A percentile compares a stretch with the other conserved stretches of the same genome.
phyloP scores from a whole-genome alignment of 2,329 filamentous ascomycete species.

The Dactylellina parvicollis region DNA sequence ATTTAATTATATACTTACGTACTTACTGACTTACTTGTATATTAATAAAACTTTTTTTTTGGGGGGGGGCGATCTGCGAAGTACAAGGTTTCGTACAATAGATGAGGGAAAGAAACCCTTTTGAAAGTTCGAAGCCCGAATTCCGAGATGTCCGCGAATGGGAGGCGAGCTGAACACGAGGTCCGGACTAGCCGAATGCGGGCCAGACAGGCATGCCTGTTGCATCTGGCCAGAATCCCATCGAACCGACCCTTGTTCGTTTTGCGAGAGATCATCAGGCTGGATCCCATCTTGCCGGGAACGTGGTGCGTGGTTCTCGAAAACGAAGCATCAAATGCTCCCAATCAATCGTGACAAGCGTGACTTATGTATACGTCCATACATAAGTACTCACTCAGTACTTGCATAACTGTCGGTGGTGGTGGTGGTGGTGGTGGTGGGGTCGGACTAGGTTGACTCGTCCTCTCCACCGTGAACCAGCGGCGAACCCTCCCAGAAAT shows the following conservation, averaged over 20 bases:
- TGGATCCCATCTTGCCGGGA: conserved; percentile 3
- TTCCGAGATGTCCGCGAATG: neutral
- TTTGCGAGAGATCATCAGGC: conserved; percentile 8
- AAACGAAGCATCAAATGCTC: no score
- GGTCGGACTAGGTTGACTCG: conserved; percentile 5
- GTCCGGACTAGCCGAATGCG: neutral
- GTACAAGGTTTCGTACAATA: no score
- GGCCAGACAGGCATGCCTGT: neutral
- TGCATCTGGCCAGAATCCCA: neutral
- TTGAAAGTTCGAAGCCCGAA: neutral
- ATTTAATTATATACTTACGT: neutral
- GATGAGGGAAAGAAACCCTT: no score
- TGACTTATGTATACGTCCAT: no score
- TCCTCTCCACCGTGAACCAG: conserved; percentile 7
- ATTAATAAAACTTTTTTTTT: neutral
- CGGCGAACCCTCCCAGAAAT: neutral
- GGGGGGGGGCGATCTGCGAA: no score
- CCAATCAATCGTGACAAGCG: no score
- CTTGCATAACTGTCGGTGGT: no score
- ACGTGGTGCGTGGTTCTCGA: conserved; percentile 1
- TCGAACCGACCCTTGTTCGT: conserved; percentile 7
- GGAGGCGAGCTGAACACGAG: conserved; percentile 3
- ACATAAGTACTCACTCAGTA: no score
- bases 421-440: conserved; percentile 1
- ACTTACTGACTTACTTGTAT: neutral